Evolutionary conservation across 1,284 basidiomycete species (phyloP), one percentile per base, ranked within the genome.

Genomic region (Quambalaria eucalypti): DNA sequence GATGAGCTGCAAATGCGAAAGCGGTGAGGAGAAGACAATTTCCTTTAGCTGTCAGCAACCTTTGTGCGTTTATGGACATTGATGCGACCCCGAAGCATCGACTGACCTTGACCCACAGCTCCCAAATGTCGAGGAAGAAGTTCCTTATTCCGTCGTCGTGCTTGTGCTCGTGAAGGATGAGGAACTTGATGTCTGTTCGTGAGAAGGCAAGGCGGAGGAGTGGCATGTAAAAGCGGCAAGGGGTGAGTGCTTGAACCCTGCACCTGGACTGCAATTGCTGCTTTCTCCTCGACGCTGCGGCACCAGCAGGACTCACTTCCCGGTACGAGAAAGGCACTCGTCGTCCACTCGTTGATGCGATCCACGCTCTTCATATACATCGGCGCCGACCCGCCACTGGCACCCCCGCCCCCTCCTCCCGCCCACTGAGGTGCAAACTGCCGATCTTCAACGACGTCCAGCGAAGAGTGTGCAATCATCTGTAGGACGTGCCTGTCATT

Each of bases 41-140:
- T n/a, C 50, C 9, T 12, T 19, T 33, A 12, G 40, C 19, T n/a
- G 12, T 31, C 21, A 28, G 21, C 26, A 33, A 23, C 23, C 6
- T 9, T 28, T 38, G 16, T 23, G 33, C 28, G 26, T 16, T 54
- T 44, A 12, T 39, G 48, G 10, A 23, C n/a, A 2, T 6, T 2
- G 12, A 51, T 12, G 38, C 33, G 40, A 23, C 23, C 2, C 16
- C 8, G 16, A n/a, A 28, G 36, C 36, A 5, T n/a, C 16, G 36
- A 39, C 63, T 16, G 52, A 69, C 68, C 52, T 74, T 74, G 30
- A 71, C 50, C 52, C 55, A 68, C 16, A 65, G 54, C 52, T 74
- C 72, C 72, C 72, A 74, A 19, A 69, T 65, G n/a, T 74, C 72
- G 46, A 69, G 57, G 50, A 74, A 66, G 54, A 73, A 74, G 51